These are phyloP conservation scores for Thyridium curvatum DNA, from an alignment of 2,329 filamentous ascomycete species.

Conservation along the genomic window DNA sequence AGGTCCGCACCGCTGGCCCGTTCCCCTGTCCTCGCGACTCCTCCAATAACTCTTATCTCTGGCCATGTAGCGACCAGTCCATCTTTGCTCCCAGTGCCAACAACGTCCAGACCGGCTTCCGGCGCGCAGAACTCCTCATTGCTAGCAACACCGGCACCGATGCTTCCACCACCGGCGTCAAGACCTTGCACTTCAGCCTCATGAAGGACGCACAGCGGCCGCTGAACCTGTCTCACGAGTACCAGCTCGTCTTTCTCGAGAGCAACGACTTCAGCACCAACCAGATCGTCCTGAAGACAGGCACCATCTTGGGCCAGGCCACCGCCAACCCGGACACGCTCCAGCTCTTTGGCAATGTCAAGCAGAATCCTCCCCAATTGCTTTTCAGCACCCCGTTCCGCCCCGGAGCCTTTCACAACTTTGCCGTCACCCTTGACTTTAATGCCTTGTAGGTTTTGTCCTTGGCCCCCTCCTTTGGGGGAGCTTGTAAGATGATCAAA, in stretches of 20 bases:
- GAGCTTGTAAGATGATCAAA: too few species aligned
- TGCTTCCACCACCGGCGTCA: conserved; percentile 44
- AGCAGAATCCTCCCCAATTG: conserved; percentile 34
- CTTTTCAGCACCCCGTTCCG: conserved; percentile 46
- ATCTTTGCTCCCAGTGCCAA: conserved; percentile 47
- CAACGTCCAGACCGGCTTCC: conserved; percentile 51
- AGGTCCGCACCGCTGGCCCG: conserved; percentile 17
- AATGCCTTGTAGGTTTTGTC: conserved; percentile 37
- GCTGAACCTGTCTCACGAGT: conserved; percentile 56
- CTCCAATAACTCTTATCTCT: neutral
- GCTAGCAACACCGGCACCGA: conserved; percentile 44
- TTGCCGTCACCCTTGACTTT: conserved; percentile 53
- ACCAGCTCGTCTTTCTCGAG: conserved; percentile 48
- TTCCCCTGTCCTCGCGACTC: conserved; percentile 1
- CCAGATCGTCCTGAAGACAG: conserved; percentile 49
- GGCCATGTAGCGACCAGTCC: conserved; percentile 36
- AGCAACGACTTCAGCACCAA: conserved; percentile 39
- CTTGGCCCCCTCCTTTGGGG: neutral
- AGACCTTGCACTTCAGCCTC: conserved; percentile 56
- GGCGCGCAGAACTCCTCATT: conserved; percentile 51
- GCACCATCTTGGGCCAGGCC: conserved; percentile 37
- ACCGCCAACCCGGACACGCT: conserved; percentile 30
- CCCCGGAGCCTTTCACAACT: conserved; percentile 52
- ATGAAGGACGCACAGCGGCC: conserved; percentile 43
- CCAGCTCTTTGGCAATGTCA: conserved; percentile 40